Evolutionary conservation across 345 rosid genomes (phyloP).

Genomic region (Euphorbia tirucalli): DNA sequence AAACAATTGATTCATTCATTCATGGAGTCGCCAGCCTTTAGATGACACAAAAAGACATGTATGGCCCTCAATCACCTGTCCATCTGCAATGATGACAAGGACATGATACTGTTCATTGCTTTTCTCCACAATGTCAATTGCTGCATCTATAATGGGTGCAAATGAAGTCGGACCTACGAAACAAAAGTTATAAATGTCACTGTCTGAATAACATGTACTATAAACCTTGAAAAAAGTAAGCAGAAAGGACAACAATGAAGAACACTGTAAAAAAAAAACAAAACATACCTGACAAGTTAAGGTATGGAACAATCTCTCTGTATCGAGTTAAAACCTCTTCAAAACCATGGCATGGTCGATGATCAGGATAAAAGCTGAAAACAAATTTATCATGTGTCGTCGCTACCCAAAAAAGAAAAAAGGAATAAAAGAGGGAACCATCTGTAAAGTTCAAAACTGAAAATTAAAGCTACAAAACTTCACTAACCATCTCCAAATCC

Average conservation of each 20-base stretch:
- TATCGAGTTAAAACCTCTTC: constrained; percentile 75
- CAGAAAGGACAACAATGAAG: constrained; percentile 12
- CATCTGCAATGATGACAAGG: constrained; percentile 90
- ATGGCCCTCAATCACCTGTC: constrained; percentile 51
- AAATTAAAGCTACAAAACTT: constrained; percentile 9
- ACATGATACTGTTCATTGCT: constrained; percentile 81
- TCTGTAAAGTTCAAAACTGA: constrained; percentile 1
- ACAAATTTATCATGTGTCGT: constrained; percentile 72
- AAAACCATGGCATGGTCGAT: constrained; percentile 63
- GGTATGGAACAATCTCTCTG: constrained; percentile 66
- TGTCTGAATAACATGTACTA: background rate
- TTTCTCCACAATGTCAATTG: constrained; percentile 72
- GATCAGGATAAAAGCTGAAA: constrained; percentile 74
- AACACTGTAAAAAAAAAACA: constrained; percentile 6
- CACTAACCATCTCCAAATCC: constrained; percentile 96
- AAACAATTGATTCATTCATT: no score
- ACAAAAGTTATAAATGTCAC: background rate
- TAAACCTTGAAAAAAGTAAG: background rate
- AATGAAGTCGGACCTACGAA: constrained; percentile 89
- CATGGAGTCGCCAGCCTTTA: background rate
- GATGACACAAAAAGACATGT: constrained; percentile 5
- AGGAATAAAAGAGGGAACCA: constrained; percentile 15
- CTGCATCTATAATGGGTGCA: constrained; percentile 83
- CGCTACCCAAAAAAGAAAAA: constrained; percentile 36
- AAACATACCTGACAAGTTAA: constrained; percentile 69